phyloP scores from a whole-genome alignment of 2,329 filamentous ascomycete genomes.

The Didymella sp. region DNA sequence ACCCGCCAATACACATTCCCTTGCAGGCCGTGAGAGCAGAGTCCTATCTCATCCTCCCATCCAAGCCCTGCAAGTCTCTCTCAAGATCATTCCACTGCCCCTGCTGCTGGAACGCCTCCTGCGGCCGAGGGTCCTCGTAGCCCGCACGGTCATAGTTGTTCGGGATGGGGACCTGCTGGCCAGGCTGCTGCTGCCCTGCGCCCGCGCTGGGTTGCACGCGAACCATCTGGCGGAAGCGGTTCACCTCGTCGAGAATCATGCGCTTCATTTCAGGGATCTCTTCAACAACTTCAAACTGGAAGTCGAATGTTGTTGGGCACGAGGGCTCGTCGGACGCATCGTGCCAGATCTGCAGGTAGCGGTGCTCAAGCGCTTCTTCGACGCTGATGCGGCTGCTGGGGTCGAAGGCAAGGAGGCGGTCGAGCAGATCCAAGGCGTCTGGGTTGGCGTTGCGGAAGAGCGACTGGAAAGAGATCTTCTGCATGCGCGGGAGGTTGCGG shows the following conservation, averaged over 20 bases:
- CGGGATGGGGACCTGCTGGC: conserved; percentile 66
- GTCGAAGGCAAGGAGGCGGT: conserved; percentile 97
- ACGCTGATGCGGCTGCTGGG: conserved; percentile 92
- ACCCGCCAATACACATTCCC: background rate
- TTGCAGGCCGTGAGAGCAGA: background rate
- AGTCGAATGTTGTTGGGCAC: conserved; percentile 95
- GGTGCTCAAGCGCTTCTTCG: conserved; percentile 93
- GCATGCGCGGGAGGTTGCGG: conserved; percentile 92
- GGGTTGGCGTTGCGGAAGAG: conserved; percentile 96
- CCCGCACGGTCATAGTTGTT: conserved; percentile 64
- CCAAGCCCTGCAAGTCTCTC: conserved; percentile 58
- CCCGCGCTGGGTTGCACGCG: conserved; percentile 48
- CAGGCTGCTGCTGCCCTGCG: conserved; percentile 47
- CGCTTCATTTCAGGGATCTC: conserved; percentile 94
- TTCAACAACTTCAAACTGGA: conserved; percentile 97
- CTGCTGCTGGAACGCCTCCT: conserved; percentile 58
- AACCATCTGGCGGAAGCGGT: conserved; percentile 75
- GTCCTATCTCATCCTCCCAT: conserved; percentile 35
- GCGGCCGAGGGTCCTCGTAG: conserved; percentile 68
- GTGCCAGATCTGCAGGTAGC: conserved; percentile 97
- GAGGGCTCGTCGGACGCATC: conserved; percentile 94
- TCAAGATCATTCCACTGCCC: conserved; percentile 52
- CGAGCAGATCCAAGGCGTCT: conserved; percentile 91
- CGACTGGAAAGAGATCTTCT: conserved; percentile 85
- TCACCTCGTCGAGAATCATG: conserved; percentile 97